Conservation (phyloP, 2,329 filamentous ascomycete species). For the Monilinia aucupariae region DNA sequence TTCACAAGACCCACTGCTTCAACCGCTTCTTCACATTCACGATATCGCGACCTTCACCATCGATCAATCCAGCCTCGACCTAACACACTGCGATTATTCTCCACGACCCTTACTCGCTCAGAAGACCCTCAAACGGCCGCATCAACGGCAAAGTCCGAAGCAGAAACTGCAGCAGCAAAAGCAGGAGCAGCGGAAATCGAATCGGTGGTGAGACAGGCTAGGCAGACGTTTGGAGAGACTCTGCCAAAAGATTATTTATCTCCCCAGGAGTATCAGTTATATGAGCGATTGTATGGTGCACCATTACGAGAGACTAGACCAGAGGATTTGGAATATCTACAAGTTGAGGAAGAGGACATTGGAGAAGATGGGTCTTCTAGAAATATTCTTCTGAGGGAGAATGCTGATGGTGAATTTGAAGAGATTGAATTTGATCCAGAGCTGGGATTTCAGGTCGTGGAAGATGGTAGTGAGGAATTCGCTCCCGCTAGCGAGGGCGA, state of each 20-base stretch:
- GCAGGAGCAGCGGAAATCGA: slow-evolving; percentile 44
- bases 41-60: slow-evolving; percentile 16
- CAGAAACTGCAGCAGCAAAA: background rate
- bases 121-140: slow-evolving; percentile 12
- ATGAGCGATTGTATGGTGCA: slow-evolving; percentile 74
- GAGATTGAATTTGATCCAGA: slow-evolving; percentile 46
- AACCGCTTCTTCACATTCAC: slow-evolving; percentile 11
- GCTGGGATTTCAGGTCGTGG: slow-evolving; percentile 31
- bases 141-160: background rate
- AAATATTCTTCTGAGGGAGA: slow-evolving; percentile 49
- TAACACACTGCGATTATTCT: slow-evolving; percentile 22
- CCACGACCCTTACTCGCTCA: slow-evolving; percentile 20
- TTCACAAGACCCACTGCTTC: slow-evolving; percentile 28
- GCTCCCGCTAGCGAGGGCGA: background rate
- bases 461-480: slow-evolving; percentile 28
- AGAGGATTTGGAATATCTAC: slow-evolving; percentile 49
- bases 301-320: slow-evolving; percentile 58
- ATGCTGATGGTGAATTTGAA: slow-evolving; percentile 53
- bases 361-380: slow-evolving; percentile 42
- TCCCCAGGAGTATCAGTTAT: slow-evolving; percentile 66
- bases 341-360: slow-evolving; percentile 40
- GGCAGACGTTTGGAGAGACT: slow-evolving; percentile 69
- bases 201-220: slow-evolving; percentile 61
- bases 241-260: slow-evolving; percentile 67
- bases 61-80: slow-evolving; percentile 18